Evolutionary conservation across 306 rosid genomes (phyloP).

Genomic region (Casuarina equisetifolia): DNA sequence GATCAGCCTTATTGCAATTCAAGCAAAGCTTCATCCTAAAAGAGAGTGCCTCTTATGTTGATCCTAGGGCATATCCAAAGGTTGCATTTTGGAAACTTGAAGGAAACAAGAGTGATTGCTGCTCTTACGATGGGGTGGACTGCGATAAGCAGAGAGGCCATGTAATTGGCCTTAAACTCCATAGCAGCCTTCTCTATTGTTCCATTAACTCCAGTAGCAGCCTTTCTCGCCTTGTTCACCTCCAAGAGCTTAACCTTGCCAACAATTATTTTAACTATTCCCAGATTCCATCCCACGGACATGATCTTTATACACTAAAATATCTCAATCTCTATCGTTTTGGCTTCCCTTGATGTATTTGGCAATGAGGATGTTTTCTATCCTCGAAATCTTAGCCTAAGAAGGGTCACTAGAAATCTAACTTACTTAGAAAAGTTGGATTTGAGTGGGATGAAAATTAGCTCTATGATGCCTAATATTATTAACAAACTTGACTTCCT

Average conservation of each 20-base stretch:
- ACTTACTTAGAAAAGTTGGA: background rate
- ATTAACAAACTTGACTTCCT: background rate
- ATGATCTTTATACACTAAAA: background rate
- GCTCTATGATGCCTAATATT: background rate
- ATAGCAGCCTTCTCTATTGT: background rate
- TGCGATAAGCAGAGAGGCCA: background rate
- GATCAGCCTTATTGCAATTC: conserved; percentile 4
- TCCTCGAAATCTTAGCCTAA: background rate
- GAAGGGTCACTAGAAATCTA: no score
- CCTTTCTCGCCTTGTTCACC: background rate
- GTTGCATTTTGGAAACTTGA: background rate
- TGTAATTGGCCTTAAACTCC: background rate
- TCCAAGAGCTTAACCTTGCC: background rate
- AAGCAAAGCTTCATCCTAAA: background rate
- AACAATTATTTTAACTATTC: background rate
- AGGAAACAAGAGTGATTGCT: background rate
- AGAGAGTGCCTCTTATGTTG: background rate
- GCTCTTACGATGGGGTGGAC: background rate
- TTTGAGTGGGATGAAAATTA: background rate
- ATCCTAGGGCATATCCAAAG: background rate
- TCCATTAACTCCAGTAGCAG: background rate
- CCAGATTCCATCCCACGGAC: background rate
- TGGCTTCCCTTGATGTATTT: background rate
- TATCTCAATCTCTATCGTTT: background rate
- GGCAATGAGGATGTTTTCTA: no score